phyloP scores from a whole-genome alignment of 805 yeast species.

The Wickerhamiella alocasiicola region DNA sequence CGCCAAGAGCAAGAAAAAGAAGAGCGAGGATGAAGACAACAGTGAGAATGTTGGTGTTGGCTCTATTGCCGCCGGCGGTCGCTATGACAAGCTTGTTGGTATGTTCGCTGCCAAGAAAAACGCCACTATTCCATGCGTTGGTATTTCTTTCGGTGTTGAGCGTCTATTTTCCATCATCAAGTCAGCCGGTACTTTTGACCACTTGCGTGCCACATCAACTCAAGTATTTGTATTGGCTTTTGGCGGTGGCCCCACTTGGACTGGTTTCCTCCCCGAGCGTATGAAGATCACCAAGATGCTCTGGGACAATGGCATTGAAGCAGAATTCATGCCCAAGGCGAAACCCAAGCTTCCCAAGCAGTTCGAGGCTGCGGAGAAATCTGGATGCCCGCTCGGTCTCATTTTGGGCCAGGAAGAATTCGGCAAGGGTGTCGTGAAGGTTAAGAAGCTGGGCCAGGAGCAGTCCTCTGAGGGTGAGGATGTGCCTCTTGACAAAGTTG shows the following conservation, averaged over 20 bases:
- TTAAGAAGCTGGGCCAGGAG: slow-evolving; percentile 82
- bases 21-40: slow-evolving; percentile 71
- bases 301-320: slow-evolving; percentile 81
- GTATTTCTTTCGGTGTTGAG: slow-evolving; percentile 94
- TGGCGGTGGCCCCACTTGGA: slow-evolving; percentile 97
- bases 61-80: slow-evolving; percentile 97
- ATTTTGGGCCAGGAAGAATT: slow-evolving; percentile 93
- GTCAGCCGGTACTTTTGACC: slow-evolving; percentile 53
- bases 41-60: slow-evolving; percentile 97
- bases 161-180: slow-evolving; percentile 82
- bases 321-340: slow-evolving; percentile 84
- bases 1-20: slow-evolving; percentile 36
- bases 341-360: slow-evolving; percentile 94
- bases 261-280: slow-evolving; percentile 82
- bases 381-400: slow-evolving; percentile 82
- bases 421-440: slow-evolving; percentile 66
- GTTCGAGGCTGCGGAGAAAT: slow-evolving; percentile 93
- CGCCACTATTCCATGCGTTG: slow-evolving; percentile 86
- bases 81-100: slow-evolving; percentile 92
- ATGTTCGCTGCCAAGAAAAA: slow-evolving; percentile 82
- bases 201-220: slow-evolving; percentile 71
- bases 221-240: slow-evolving; percentile 95
- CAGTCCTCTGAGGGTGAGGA: slow-evolving; percentile 77
- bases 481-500: slow-evolving; percentile 48
- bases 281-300: slow-evolving; percentile 71